A percentile compares a stretch with the other conserved stretches of the same genome.
Evolutionary conservation across 1,139 yeast species (phyloP).

Genomic region (Kodamaea derodonti): DNA sequence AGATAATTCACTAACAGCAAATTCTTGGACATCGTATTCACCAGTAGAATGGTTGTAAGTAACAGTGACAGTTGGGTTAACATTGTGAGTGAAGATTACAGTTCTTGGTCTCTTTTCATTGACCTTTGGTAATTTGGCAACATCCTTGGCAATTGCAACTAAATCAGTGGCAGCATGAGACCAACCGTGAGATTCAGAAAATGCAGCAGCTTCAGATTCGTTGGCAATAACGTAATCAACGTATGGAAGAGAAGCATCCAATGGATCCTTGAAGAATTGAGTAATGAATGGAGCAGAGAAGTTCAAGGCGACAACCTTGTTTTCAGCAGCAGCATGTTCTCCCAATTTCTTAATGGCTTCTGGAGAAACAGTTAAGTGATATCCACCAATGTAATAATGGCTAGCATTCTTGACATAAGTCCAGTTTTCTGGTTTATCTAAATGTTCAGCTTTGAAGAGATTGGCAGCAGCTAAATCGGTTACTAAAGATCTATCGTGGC

Average conservation of each 20-base stretch:
- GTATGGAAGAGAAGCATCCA: constrained; percentile 77
- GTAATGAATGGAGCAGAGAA: constrained; percentile 96
- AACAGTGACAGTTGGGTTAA: constrained; percentile 81
- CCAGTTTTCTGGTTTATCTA: constrained; percentile 91
- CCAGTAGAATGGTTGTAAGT: constrained; percentile 47
- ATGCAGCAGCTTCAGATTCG: constrained; percentile 95
- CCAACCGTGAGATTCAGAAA: constrained; percentile 78
- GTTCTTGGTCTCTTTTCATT: constrained; percentile 72
- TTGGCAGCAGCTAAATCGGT: constrained; percentile 98
- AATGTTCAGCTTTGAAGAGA: constrained; percentile 87
- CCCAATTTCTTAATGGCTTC: constrained; percentile 89
- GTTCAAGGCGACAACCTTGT: constrained; percentile 83
- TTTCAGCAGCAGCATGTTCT: constrained; percentile 80
- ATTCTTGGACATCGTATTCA: constrained; percentile 45
- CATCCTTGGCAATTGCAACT: constrained; percentile 72
- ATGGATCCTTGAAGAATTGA: constrained; percentile 89
- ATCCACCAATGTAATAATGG: constrained; percentile 91
- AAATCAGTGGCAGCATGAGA: constrained; percentile 54
- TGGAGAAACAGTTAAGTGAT: constrained; percentile 96
- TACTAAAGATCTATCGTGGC: constrained; percentile 84
- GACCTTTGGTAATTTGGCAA: constrained; percentile 76
- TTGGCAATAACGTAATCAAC: constrained; percentile 92
- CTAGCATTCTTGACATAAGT: constrained; percentile 73
- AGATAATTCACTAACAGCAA: constrained; percentile 70
- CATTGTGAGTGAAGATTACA: constrained; percentile 89